These are phyloP conservation scores for Trametes cingulata DNA, from an alignment of 768 basidiomycete genomes.

Conservation along the genomic window DNA sequence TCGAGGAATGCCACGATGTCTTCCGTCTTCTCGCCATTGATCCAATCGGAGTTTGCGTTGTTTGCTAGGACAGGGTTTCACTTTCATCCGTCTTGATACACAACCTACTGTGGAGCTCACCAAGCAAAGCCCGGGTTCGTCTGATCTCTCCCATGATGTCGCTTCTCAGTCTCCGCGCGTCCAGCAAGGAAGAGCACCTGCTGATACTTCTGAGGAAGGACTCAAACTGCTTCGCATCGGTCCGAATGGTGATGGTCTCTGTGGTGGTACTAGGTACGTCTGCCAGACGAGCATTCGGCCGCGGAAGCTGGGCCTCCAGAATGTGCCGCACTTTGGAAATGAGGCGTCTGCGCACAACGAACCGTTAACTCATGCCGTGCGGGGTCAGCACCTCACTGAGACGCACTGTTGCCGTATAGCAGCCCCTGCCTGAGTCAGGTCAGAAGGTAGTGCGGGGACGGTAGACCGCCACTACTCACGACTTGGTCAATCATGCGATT, in stretches of 20 bases:
- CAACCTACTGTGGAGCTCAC: constrained; percentile 39
- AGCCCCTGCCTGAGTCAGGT: constrained; percentile 52
- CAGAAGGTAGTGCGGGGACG: constrained; percentile 7
- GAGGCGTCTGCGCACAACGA: constrained; percentile 60
- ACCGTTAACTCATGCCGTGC: too few relatives aligned
- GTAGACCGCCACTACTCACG: constrained; percentile 49
- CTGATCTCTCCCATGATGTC: constrained; percentile 93
- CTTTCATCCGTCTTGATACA: background rate
- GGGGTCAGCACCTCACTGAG: constrained; percentile 39
- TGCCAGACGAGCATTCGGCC: constrained; percentile 44
- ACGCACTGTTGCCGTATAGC: constrained; percentile 69
- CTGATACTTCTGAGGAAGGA: constrained; percentile 86
- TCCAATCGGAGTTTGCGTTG: constrained; percentile 87
- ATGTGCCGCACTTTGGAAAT: constrained; percentile 86
- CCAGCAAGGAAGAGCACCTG: constrained; percentile 78
- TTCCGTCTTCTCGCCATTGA: constrained; percentile 82
- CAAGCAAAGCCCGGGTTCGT: constrained; percentile 70
- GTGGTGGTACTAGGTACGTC: constrained; percentile 45
- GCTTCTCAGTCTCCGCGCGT: constrained; percentile 87
- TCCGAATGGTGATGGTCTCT: constrained; percentile 80
- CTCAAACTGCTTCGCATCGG: constrained; percentile 83
- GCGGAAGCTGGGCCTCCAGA: constrained; percentile 75
- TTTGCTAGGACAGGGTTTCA: constrained; percentile 49
- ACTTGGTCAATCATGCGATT: constrained; percentile 90
- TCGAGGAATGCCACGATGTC: constrained; percentile 86